Conservation (phyloP, 345 rosid genomes). For the Combretum micranthum region DNA sequence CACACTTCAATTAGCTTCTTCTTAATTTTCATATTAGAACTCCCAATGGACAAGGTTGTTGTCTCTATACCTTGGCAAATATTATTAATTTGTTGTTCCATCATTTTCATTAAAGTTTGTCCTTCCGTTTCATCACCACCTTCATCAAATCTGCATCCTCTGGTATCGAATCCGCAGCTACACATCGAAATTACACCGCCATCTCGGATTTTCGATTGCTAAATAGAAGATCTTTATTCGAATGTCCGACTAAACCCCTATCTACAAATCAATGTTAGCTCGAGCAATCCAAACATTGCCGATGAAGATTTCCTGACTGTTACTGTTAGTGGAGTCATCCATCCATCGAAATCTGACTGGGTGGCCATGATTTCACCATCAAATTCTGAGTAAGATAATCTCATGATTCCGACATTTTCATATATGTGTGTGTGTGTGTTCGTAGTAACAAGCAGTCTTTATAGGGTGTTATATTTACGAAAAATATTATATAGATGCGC, state of each 20-base stretch:
- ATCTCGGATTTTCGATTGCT: conserved; percentile 44
- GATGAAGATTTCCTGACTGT: conserved; percentile 36
- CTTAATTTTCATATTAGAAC: too few relatives aligned
- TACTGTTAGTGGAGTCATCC: conserved; percentile 36
- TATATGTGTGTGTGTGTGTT: neutral
- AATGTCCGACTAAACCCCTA: conserved; percentile 25
- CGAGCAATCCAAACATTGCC: conserved; percentile 8
- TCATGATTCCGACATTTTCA: neutral
- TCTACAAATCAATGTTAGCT: conserved; percentile 20
- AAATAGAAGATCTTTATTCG: conserved; percentile 29
- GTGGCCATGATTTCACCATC: conserved; percentile 70
- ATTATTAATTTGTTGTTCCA: neutral
- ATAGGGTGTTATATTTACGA: too few relatives aligned
- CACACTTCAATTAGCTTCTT: too few relatives aligned
- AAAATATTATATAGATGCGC: neutral
- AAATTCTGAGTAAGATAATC: conserved; percentile 31
- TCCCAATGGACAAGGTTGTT: too few relatives aligned
- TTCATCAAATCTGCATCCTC: conserved; percentile 24
- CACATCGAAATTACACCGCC: conserved; percentile 37
- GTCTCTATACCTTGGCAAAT: neutral
- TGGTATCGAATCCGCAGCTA: conserved; percentile 13
- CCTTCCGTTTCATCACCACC: neutral
- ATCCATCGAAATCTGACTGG: conserved; percentile 38
- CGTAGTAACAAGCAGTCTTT: neutral
- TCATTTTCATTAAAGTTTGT: neutral